These are phyloP conservation scores for Gamarada debralockiae DNA, from an alignment of 495 filamentous ascomycete genomes.

Conservation along the genomic window DNA sequence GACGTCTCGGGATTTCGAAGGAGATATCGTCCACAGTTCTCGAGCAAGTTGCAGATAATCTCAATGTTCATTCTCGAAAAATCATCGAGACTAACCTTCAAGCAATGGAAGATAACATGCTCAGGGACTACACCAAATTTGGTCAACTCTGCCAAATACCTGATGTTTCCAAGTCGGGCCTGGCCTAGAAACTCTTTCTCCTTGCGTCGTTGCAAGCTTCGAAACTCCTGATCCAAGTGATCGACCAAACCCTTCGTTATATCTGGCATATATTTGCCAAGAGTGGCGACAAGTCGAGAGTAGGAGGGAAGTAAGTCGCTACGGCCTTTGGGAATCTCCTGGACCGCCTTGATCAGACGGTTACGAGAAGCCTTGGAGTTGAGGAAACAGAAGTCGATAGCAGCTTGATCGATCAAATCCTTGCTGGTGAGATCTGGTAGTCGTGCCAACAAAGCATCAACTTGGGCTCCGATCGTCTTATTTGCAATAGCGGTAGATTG, in stretches of 20 bases:
- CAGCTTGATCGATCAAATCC: conserved; percentile 85
- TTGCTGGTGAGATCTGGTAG: conserved; percentile 88
- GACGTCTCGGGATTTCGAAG: conserved; percentile 91
- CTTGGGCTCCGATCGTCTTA: conserved; percentile 95
- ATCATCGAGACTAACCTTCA: conserved; percentile 95
- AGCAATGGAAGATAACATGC: conserved; percentile 97
- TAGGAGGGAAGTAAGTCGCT: conserved; percentile 89
- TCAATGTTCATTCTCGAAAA: conserved; percentile 99
- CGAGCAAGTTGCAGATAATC: conserved; percentile 94
- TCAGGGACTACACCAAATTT: conserved; percentile 98
- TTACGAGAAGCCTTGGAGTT: conserved; percentile 98
- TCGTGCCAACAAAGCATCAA: conserved; percentile 83
- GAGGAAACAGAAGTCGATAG: conserved; percentile 95
- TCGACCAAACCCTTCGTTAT: conserved; percentile 87
- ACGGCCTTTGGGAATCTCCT: conserved; percentile 91
- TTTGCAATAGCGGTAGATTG: conserved; percentile 92
- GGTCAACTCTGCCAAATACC: conserved; percentile 94
- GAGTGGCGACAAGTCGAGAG: conserved; percentile 86
- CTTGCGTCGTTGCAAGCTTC: conserved; percentile 96
- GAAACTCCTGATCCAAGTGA: conserved; percentile 94
- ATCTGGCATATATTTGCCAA: conserved; percentile 91
- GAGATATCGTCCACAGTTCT: conserved; percentile 95
- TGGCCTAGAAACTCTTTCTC: conserved; percentile 96
- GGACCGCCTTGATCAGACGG: conserved; percentile 84
- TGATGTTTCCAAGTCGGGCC: conserved; percentile 89